Base-by-base conservation (phyloP, 768 basidiomycete genomes). In the Agrocybe praecox region DNA sequence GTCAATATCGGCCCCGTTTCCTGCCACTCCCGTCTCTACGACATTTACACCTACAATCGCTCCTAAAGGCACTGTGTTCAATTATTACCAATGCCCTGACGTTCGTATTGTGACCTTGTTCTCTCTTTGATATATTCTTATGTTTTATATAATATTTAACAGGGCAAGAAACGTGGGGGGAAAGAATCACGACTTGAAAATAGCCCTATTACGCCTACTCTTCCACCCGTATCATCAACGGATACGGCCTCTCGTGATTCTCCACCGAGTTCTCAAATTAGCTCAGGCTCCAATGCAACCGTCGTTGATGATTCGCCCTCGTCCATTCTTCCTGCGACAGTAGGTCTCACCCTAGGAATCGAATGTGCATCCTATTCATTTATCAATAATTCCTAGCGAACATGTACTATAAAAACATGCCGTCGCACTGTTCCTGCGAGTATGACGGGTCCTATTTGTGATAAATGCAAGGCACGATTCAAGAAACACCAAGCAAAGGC, bases 401-500 rank as follows among this genome's bases (percentile, higher is more conserved):
- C 52, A 32, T 77, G 75, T 51, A 57, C 57, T 8, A 76, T 71
- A 49, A 77, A 76, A 58, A 59, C 65, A 6, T 83, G 82, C 61
- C 69, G 59, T 49, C 77, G 81, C 2, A 52, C 59, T 10, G 55
- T 82, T 2, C 60, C 72, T 6, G 22, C 49, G 6, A 62, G 62
- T 22, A 33, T 60, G 8, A 14, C 48, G 0, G 73, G 74, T 19
- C 66, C 68, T 6, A 56, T 81, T 33, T 84, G 82, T 57, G 74
- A 74, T 14, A 75, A 73, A 44, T 83, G 82, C 61, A 74, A 71
- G 57, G 43, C 65, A 24, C 72, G 74, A 36, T 68, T 83, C 53
- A 83, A 78, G 74, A 80, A 74, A 60, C 74, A 72, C 18, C 74
- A 76, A 60, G 74, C 68, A 34, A 74, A 72, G 67, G 70, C 74